Conservation (phyloP, 352 stramenopile species). For the Pythium guiyangense region DNA sequence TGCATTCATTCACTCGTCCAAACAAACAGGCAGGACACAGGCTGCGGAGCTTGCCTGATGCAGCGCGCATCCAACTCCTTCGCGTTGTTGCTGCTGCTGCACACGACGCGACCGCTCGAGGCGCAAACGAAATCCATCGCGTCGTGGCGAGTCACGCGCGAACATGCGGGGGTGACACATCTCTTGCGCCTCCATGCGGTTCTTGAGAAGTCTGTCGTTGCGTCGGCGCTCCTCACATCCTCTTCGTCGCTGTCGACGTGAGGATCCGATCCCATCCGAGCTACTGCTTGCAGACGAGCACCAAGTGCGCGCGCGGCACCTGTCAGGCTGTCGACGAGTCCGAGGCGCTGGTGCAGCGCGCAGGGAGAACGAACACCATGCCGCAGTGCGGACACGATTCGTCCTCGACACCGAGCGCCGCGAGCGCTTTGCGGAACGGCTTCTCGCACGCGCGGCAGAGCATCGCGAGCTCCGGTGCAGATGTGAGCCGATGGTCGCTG, state of each 20-base stretch:
- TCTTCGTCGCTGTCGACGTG: neutral
- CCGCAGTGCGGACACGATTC: slow-evolving; percentile 62
- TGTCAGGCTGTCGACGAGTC: slow-evolving; percentile 1
- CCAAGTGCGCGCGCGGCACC: neutral
- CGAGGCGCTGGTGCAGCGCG: slow-evolving; percentile 7
- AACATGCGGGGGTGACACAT: neutral
- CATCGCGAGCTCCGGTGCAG: slow-evolving; percentile 47
- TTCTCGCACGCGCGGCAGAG: slow-evolving; percentile 63
- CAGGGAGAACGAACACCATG: slow-evolving; percentile 32
- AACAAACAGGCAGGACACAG: too few species aligned
- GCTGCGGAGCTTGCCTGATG: neutral
- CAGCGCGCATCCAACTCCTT: neutral
- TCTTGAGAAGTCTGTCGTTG: too few species aligned
- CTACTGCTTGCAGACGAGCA: slow-evolving; percentile 7
- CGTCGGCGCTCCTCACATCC: neutral
- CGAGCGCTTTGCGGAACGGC: slow-evolving; percentile 62
- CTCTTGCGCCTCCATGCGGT: slow-evolving; percentile 1
- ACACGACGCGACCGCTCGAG: neutral
- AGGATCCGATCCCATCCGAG: neutral
- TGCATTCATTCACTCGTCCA: too few species aligned
- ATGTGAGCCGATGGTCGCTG: slow-evolving; percentile 44
- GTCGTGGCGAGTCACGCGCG: slow-evolving; percentile 4
- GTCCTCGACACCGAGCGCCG: slow-evolving; percentile 42
- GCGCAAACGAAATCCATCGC: slow-evolving; percentile 13
- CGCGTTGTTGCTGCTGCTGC: neutral